Evolutionary conservation across 1,284 basidiomycete species (phyloP).

Genomic region (Nidula niveotomentosa): DNA sequence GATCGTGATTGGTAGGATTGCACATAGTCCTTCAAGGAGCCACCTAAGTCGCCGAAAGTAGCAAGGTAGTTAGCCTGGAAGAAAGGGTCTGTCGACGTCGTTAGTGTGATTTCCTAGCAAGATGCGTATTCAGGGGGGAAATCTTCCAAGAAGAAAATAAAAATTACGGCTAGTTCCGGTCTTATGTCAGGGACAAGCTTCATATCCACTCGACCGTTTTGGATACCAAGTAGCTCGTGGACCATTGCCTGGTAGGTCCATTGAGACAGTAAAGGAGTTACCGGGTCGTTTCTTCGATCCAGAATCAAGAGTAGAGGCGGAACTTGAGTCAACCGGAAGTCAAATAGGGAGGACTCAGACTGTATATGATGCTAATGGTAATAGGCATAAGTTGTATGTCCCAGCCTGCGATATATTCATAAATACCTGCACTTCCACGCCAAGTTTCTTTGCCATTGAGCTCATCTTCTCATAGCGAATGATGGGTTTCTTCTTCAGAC

Average conservation of each 20-base stretch:
- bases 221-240: slow-evolving; percentile 92
- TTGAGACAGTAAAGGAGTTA: slow-evolving; percentile 95
- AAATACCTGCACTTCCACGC: slow-evolving; percentile 79
- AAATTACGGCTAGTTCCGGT: slow-evolving; percentile 80
- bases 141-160: background rate
- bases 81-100: slow-evolving; percentile 91
- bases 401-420: too few species aligned
- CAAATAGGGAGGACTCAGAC: slow-evolving; percentile 71
- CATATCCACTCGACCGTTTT: slow-evolving; percentile 91
- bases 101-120: slow-evolving; percentile 89
- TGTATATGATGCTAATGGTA: slow-evolving; percentile 64
- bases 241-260: slow-evolving; percentile 99
- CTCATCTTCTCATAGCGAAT: slow-evolving; percentile 97
- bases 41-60: slow-evolving; percentile 97
- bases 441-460: slow-evolving; percentile 87
- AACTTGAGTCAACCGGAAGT: slow-evolving; percentile 76
- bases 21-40: slow-evolving; percentile 91
- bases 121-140: slow-evolving; percentile 1
- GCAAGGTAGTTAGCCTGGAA: slow-evolving; percentile 91
- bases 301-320: slow-evolving; percentile 76
- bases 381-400: background rate
- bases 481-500: slow-evolving; percentile 93
- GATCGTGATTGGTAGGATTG: slow-evolving; percentile 91
- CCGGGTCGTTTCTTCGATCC: slow-evolving; percentile 96
- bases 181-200: slow-evolving; percentile 84